These are phyloP conservation scores for Pythium pectinolyticum DNA, from an alignment of 352 stramenopile genomes.

Conservation along the genomic window DNA sequence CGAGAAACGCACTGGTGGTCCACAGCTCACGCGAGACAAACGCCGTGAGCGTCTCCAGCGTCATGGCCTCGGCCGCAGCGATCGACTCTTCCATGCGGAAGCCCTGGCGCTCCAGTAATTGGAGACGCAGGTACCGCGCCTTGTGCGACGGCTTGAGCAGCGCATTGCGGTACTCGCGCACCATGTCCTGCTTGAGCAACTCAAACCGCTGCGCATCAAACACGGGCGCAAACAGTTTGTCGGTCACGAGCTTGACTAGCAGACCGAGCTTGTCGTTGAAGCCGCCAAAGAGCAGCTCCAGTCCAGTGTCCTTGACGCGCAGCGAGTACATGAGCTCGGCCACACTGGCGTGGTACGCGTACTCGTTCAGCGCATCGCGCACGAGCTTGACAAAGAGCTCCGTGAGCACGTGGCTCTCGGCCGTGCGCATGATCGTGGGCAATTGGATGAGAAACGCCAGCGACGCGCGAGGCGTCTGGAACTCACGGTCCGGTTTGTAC, in stretches of 20 bases:
- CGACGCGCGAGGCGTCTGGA: constrained; percentile 62
- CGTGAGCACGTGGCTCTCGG: constrained; percentile 47
- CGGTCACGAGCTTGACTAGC: constrained; percentile 49
- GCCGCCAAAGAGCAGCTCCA: constrained; percentile 64
- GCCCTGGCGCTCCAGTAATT: constrained; percentile 60
- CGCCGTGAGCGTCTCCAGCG: constrained; percentile 34
- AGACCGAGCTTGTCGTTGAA: constrained; percentile 68
- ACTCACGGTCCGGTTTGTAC: constrained; percentile 64
- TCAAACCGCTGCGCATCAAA: constrained; percentile 43
- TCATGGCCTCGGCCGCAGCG: constrained; percentile 42
- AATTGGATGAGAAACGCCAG: constrained; percentile 63
- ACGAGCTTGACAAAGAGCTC: constrained; percentile 69
- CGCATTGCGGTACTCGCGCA: constrained; percentile 72
- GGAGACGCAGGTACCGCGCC: constrained; percentile 63
- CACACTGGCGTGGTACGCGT: constrained; percentile 55
- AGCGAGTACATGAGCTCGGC: constrained; percentile 64
- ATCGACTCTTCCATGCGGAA: constrained; percentile 56
- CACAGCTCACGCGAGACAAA: constrained; percentile 55
- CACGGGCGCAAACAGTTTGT: constrained; percentile 36
- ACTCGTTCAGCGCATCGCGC: constrained; percentile 60
- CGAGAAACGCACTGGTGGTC: constrained; percentile 44
- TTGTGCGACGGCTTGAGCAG: constrained; percentile 63
- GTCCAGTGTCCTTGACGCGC: constrained; percentile 53
- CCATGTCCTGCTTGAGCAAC: constrained; percentile 45
- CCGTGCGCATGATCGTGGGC: constrained; percentile 36